Evolutionary conservation across 331 rosid species (phyloP).

Genomic region (Prunus yedoensis): DNA sequence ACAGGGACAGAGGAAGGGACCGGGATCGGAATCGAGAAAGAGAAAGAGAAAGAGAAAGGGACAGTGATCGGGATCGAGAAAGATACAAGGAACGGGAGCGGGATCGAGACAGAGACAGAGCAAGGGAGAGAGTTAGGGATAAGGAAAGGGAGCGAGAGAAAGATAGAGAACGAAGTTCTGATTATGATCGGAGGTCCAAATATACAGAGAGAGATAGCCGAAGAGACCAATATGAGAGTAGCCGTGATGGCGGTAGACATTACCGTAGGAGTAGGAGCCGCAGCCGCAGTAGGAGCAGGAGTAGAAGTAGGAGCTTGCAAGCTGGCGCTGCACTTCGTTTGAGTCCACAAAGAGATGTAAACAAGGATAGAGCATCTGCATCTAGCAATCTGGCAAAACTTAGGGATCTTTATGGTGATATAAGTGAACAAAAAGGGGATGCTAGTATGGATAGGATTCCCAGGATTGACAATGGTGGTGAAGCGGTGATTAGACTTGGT

Average conservation of each 20-base stretch:
- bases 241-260: conserved; percentile 44
- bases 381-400: conserved; percentile 91
- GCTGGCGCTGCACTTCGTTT: conserved; percentile 36
- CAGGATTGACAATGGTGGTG: conserved; percentile 57
- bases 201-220: conserved; percentile 60
- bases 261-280: conserved; percentile 56
- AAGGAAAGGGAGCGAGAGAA: conserved; percentile 25
- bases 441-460: conserved; percentile 47
- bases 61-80: conserved; percentile 34
- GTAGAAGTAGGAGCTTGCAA: conserved; percentile 69
- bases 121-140: conserved; percentile 23
- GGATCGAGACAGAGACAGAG: conserved; percentile 31
- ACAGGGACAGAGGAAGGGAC: conserved; percentile 25
- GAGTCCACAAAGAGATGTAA: conserved; percentile 56
- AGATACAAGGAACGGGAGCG: conserved; percentile 32
- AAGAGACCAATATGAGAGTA: conserved; percentile 52
- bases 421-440: conserved; percentile 57
- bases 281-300: conserved; percentile 80
- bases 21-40: conserved; percentile 18
- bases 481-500: conserved; percentile 91
- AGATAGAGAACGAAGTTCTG: conserved; percentile 51
- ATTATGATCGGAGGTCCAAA: conserved; percentile 58
- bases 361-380: conserved; percentile 55
- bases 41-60: conserved; percentile 24
- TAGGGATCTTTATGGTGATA: conserved; percentile 85